Percentiles rank a stretch among this genome's conserved stretches.
Evolutionary conservation across 768 basidiomycete species (phyloP).

Genomic region (Collybiopsis luxurians): DNA sequence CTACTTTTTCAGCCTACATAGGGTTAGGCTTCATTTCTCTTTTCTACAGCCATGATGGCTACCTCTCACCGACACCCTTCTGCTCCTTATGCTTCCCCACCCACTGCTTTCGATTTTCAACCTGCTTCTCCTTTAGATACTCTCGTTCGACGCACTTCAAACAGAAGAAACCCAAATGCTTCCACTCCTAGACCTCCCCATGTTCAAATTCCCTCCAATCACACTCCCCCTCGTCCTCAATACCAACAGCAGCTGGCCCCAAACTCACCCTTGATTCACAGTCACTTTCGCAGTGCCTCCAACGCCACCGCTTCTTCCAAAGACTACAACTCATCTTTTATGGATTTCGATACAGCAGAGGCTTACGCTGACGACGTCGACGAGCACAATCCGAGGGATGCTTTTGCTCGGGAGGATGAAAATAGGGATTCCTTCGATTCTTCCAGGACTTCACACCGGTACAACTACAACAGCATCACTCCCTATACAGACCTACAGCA

Average conservation of each 20-base stretch:
- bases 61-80: conserved; percentile 6
- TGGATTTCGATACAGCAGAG: conserved; percentile 12
- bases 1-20: too few relatives aligned
- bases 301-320: conserved; percentile 32
- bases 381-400: conserved; percentile 18
- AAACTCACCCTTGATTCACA: conserved; percentile 47
- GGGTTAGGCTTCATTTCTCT: neutral
- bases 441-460: neutral
- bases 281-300: conserved; percentile 39
- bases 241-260: conserved; percentile 18
- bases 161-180: conserved; percentile 7
- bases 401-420: conserved; percentile 10
- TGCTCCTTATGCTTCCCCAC: neutral
- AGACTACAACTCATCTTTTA: conserved; percentile 8
- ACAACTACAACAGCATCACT: conserved; percentile 4
- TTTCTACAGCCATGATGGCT: conserved; percentile 17
- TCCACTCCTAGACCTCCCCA: neutral
- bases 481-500: conserved; percentile 26
- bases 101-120: conserved; percentile 15
- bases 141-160: conserved; percentile 41
- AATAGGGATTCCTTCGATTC: neutral
- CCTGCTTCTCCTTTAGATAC: conserved; percentile 48
- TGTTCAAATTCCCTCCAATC: neutral
- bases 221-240: neutral
- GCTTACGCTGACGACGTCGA: neutral